Evolutionary conservation across 2,329 filamentous ascomycete genomes (phyloP).

Genomic region (Cladophialophora psammophila): DNA sequence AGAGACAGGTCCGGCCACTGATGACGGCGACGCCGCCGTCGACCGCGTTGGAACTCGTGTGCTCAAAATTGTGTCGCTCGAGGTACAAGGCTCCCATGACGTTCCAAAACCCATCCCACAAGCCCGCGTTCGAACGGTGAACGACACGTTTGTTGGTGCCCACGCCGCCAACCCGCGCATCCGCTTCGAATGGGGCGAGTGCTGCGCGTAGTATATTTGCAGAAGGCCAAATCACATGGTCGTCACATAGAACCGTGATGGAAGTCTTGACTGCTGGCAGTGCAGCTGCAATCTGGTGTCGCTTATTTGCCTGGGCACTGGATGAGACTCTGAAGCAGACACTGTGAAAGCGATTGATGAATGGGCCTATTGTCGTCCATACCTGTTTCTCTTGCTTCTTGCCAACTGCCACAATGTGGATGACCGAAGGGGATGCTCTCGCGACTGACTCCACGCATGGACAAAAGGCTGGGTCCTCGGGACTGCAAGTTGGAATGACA

Average conservation of each 20-base stretch:
- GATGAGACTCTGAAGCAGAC: conserved; percentile 43
- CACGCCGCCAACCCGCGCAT: conserved; percentile 60
- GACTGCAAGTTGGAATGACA: conserved; percentile 61
- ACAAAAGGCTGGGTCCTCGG: conserved; percentile 50
- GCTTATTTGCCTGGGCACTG: conserved; percentile 55
- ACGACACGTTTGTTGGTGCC: conserved; percentile 64
- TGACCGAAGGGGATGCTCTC: conserved; percentile 47
- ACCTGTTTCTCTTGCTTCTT: conserved; percentile 27
- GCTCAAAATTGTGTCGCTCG: conserved; percentile 69
- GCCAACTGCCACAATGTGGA: conserved; percentile 59
- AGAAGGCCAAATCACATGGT: conserved; percentile 61
- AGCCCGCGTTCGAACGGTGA: conserved; percentile 44
- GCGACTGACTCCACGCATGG: conserved; percentile 54
- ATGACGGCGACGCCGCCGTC: conserved; percentile 68
- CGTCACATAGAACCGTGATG: conserved; percentile 59
- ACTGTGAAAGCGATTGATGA: conserved; percentile 15
- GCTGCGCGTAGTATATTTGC: conserved; percentile 51
- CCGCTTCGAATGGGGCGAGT: conserved; percentile 53
- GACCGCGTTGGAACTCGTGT: conserved; percentile 61
- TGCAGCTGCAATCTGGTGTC: conserved; percentile 56
- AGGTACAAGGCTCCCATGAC: conserved; percentile 67
- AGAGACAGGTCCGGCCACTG: conserved; percentile 62
- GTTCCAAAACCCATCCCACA: conserved; percentile 54
- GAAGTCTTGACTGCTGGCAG: conserved; percentile 49
- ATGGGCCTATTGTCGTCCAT: conserved; percentile 16